Conservation (phyloP, 768 basidiomycete genomes). For the Pulveroboletus sp. region DNA sequence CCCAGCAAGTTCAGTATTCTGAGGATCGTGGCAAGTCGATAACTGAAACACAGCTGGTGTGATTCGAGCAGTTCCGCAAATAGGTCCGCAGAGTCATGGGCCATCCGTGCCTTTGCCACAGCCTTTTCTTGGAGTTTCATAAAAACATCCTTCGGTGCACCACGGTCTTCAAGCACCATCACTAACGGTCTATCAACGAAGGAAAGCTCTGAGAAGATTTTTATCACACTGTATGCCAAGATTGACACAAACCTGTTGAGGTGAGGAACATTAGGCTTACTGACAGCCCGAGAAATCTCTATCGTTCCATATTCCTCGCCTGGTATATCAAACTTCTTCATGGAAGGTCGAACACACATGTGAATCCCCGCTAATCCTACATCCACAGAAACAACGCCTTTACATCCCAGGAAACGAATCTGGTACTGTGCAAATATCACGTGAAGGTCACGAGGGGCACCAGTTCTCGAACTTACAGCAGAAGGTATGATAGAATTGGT, state of each 20-base stretch:
- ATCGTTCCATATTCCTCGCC: constrained; percentile 50
- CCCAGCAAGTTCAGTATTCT: constrained; percentile 42
- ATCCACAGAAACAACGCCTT: constrained; percentile 76
- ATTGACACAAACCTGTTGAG: constrained; percentile 63
- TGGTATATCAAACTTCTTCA: constrained; percentile 67
- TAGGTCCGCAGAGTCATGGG: constrained; percentile 50
- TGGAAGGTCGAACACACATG: constrained; percentile 67
- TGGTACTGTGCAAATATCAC: constrained; percentile 47
- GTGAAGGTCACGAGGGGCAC: not conserved
- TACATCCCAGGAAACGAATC: constrained; percentile 80
- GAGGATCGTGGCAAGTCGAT: constrained; percentile 49
- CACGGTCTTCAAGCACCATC: constrained; percentile 75
- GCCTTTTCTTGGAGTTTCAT: constrained; percentile 55
- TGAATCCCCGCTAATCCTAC: constrained; percentile 45
- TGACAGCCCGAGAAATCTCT: constrained; percentile 68
- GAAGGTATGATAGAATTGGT: constrained; percentile 44
- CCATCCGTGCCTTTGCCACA: constrained; percentile 52
- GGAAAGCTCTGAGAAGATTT: not conserved
- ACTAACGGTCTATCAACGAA: constrained; percentile 53
- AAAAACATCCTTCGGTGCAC: constrained; percentile 55
- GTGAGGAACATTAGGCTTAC: constrained; percentile 55
- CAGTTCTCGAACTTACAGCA: constrained; percentile 44
- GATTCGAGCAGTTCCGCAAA: constrained; percentile 46
- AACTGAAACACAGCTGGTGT: constrained; percentile 45
- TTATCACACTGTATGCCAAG: not conserved